Conservation (phyloP, 306 rosid genomes). For the cucumber (Cucumis sativus) region Cucumber_9930_V3 NC_026660.2:8759501-8760000, state of each 20-base stretch:
- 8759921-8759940: too few species aligned
- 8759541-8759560: slow-evolving; percentile 41
- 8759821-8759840: too few species aligned
- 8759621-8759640: neutral
- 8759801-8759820: too few species aligned
- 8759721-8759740: slow-evolving; percentile 52
- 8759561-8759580: slow-evolving; percentile 43
- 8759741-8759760: slow-evolving; percentile 32
- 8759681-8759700: slow-evolving; percentile 36
- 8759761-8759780: slow-evolving; percentile 64
- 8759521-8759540: slow-evolving; percentile 33
- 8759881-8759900: too few species aligned
- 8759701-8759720: slow-evolving; percentile 61
- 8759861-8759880: too few species aligned
- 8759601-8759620: neutral
- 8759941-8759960: too few species aligned
- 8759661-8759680: slow-evolving; percentile 49
- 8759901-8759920: too few species aligned
- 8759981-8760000: too few species aligned
- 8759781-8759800: too few species aligned
- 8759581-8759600: slow-evolving; percentile 12
- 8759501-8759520: slow-evolving; percentile 58
- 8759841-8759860: too few species aligned
- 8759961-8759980: too few species aligned
- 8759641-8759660: neutral